Conservation (phyloP, 129 eudicot species). For the Arctium minus region DNA sequence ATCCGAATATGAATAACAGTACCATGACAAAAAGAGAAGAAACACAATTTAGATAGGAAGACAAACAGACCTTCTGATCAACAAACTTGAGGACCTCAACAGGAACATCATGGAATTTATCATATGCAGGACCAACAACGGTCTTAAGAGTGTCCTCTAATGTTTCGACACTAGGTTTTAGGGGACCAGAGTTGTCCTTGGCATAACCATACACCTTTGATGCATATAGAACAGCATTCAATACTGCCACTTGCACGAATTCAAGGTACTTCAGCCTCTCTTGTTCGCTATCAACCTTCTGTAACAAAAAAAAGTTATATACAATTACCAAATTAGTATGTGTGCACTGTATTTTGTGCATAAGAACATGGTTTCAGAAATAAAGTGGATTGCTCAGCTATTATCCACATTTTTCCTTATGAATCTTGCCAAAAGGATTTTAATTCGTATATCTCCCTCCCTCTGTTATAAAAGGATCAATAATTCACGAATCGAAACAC, state of each 20-base stretch:
- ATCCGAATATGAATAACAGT: not conserved
- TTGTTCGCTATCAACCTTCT: conserved; percentile 27
- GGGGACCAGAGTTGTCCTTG: conserved; percentile 62
- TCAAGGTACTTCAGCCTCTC: conserved; percentile 54
- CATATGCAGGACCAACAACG: conserved; percentile 57
- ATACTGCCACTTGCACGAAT: conserved; percentile 48
- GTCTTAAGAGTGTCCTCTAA: conserved; percentile 55
- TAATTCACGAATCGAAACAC: too few relatives aligned
- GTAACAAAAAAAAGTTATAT: not conserved
- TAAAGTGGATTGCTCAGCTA: too few relatives aligned
- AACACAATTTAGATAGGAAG: not conserved
- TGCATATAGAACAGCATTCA: conserved; percentile 43
- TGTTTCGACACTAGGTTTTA: conserved; percentile 55
- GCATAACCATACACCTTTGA: conserved; percentile 52
- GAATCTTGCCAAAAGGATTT: too few relatives aligned
- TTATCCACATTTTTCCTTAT: too few relatives aligned
- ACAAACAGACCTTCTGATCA: conserved; percentile 58
- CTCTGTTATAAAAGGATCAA: too few relatives aligned
- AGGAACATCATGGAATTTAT: conserved; percentile 59
- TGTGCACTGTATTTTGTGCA: not conserved
- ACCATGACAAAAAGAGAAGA: not conserved
- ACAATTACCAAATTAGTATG: not conserved
- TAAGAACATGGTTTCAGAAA: too few relatives aligned
- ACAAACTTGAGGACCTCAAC: conserved; percentile 59
- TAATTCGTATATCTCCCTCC: too few relatives aligned